Conservation (phyloP, 2,329 filamentous ascomycete genomes). For the Ascochyta pisi region DNA sequence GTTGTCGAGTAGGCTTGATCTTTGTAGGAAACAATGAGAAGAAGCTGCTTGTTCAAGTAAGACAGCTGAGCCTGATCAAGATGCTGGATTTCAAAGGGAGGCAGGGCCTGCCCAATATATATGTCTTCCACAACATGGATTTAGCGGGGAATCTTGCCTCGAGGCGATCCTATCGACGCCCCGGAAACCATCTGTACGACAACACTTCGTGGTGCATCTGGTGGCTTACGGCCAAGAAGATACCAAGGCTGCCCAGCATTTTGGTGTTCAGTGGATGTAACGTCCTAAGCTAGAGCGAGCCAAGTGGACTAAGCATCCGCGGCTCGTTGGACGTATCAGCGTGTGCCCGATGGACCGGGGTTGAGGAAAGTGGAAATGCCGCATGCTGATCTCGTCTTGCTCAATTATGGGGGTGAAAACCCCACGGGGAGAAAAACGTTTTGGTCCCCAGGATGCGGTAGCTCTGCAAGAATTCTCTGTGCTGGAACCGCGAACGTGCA, state of each 20-base stretch:
- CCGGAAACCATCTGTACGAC: slow-evolving; percentile 31
- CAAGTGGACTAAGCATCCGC: slow-evolving; percentile 39
- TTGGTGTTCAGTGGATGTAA: slow-evolving; percentile 35
- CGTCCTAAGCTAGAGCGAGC: slow-evolving; percentile 24
- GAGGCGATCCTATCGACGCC: slow-evolving; percentile 23
- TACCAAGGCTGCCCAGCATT: slow-evolving; percentile 39
- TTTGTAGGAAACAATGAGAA: slow-evolving; percentile 10
- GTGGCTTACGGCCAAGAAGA: slow-evolving; percentile 38
- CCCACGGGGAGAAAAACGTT: slow-evolving; percentile 31
- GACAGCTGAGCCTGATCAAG: slow-evolving; percentile 28
- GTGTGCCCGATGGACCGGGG: slow-evolving; percentile 8
- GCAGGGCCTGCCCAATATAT: slow-evolving; percentile 27
- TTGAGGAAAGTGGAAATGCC: slow-evolving; percentile 14
- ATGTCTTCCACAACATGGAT: slow-evolving; percentile 21
- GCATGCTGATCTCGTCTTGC: slow-evolving; percentile 27
- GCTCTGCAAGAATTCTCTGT: not conserved
- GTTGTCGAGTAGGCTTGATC: slow-evolving; percentile 15
- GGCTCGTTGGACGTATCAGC: slow-evolving; percentile 26
- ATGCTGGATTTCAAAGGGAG: slow-evolving; percentile 15
- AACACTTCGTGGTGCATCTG: slow-evolving; percentile 23
- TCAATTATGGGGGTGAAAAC: slow-evolving; percentile 17
- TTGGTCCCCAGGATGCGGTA: slow-evolving; percentile 6
- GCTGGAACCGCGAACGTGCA: not conserved
- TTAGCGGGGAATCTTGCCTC: slow-evolving; percentile 19
- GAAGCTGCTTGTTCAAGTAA: slow-evolving; percentile 13